Evolutionary conservation across 2,329 filamentous ascomycete genomes (phyloP).

Genomic region (Fusarium subglutinans): DNA sequence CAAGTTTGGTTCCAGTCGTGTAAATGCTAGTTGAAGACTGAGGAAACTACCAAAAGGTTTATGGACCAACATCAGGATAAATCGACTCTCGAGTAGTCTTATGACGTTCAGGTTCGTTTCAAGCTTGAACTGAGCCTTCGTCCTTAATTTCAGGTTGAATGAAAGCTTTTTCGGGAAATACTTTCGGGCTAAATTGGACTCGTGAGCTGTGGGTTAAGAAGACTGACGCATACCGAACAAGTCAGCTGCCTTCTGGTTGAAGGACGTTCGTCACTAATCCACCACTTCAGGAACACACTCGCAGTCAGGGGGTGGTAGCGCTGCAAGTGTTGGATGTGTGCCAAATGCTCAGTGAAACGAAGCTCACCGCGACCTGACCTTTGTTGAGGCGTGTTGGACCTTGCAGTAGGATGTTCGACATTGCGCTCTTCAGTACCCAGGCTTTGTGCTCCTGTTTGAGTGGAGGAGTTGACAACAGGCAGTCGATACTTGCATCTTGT

Average conservation of each 20-base stretch:
- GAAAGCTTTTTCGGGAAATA: accelerated
- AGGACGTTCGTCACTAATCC: background rate
- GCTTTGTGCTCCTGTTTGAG: background rate
- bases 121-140: background rate
- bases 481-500: background rate
- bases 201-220: no score
- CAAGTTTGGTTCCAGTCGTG: accelerated
- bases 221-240: no score
- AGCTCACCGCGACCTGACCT: background rate
- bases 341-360: background rate
- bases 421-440: background rate
- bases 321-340: accelerated
- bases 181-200: no score
- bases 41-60: background rate
- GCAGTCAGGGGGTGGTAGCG: background rate
- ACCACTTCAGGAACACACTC: background rate
- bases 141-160: no score
- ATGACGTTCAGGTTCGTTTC: background rate
- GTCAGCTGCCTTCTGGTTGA: background rate
- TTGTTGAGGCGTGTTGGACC: no score
- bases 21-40: accelerated
- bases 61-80: background rate
- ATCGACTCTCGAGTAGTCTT: no score
- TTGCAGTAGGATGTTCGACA: no score
- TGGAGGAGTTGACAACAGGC: accelerated